Evolutionary conservation across 768 basidiomycete genomes (phyloP), one percentile per base, ranked within the genome.

Genomic region (Lentinula sp.): DNA sequence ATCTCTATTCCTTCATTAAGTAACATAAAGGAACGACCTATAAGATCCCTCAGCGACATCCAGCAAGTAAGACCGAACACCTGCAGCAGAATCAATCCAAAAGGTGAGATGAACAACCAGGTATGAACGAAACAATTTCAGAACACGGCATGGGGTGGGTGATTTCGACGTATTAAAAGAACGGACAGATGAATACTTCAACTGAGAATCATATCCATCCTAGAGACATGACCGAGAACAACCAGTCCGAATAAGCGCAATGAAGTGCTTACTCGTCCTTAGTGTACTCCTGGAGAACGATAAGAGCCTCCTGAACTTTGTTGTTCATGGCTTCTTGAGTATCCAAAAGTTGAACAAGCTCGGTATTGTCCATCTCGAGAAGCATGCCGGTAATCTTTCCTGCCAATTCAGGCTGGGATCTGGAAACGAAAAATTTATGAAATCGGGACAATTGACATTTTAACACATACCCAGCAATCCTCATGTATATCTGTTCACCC

Each of bases 351-450:
- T 92, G 88, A 32, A 98, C 77, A 55, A 99, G 82, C 76, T 98
- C 97, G 52, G 81, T 70, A 77, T 96, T 96, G 74, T 98, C 95
- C 96, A 99, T 98, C 85, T 99, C 95, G 65, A 98, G 85, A 70
- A 98, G 80, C 95, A 98, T 98, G 60, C 94, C 95, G 48, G 95
- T 98, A 74, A 98, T 97, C 83, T 98, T 98, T 63, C 97, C 97
- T 65, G 97, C 95, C 70, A 97, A 80, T 21, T 96, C 95, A 61
- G 95, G 93, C 68, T 98, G 88, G 61, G 87, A 72, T 23, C 88
- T 93, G 70, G 51, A 62, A 59, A 23, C 60, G 49, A 57, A 32
- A 70, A 49, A 66, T 59, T 28, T 45, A n/a, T 13, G 40, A 52
- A 31, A 18, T 23, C 43, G 23, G 5, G 18, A 11, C 28, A 3